These are phyloP conservation scores for Chlamydomonas sp. DNA, from an alignment of 139 green algal species.

Conservation along the genomic window DNA sequence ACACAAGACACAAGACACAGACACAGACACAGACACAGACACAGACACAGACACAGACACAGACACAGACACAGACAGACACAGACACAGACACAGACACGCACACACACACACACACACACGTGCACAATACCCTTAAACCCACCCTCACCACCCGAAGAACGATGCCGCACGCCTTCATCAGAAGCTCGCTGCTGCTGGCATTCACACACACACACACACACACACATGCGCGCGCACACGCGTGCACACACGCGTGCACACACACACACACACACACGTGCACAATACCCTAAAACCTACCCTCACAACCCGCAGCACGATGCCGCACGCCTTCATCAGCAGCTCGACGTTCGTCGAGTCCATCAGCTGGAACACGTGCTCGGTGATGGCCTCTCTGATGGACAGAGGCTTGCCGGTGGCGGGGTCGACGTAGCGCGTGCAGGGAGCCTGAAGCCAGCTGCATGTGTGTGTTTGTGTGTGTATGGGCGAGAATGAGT, in stretches of 20 bases:
- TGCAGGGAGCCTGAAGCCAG: slow-evolving; percentile 26
- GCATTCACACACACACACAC: not conserved
- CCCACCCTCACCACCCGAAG: too few relatives aligned
- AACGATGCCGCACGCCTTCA: too few relatives aligned
- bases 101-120: too few relatives aligned
- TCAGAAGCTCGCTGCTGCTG: too few relatives aligned
- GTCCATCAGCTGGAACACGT: slow-evolving; percentile 42
- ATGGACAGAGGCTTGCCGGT: slow-evolving; percentile 21
- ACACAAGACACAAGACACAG: not conserved
- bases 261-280: not conserved
- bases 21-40: not conserved
- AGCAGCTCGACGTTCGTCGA: slow-evolving; percentile 24
- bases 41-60: not conserved
- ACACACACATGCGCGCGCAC: not conserved
- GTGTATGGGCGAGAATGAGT: too few relatives aligned
- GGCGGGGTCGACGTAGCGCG: slow-evolving; percentile 3
- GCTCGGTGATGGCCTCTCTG: slow-evolving; percentile 30
- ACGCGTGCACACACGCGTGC: not conserved
- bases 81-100: not conserved
- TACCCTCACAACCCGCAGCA: slow-evolving; percentile 9
- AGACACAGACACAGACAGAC: not conserved
- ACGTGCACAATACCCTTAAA: too few relatives aligned
- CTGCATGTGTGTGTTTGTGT: too few relatives aligned
- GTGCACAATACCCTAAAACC: too few relatives aligned
- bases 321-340: slow-evolving; percentile 28